Percentiles rank a stretch among this genome's conserved stretches.
phyloP scores from a whole-genome alignment of 768 basidiomycete species.

The Lentinus brumalis region DNA sequence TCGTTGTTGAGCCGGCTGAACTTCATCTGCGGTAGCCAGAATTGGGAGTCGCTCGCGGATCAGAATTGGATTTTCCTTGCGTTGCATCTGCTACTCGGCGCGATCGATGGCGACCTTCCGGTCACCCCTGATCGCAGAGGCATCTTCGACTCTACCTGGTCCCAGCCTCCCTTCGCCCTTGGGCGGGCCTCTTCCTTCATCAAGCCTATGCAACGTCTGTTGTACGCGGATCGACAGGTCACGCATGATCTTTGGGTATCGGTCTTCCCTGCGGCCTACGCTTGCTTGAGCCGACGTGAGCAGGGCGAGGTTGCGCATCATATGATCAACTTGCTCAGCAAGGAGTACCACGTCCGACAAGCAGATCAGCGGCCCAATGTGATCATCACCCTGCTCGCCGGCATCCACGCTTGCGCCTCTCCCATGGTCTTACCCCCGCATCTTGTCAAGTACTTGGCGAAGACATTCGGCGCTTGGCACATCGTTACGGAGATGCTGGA shows the following conservation, averaged over 20 bases:
- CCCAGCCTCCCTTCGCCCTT: slow-evolving; percentile 42
- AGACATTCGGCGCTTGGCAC: slow-evolving; percentile 97
- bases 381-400: slow-evolving; percentile 86
- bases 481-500: slow-evolving; percentile 84
- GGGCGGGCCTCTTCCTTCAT: slow-evolving; percentile 57
- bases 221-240: slow-evolving; percentile 75
- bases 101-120: slow-evolving; percentile 48
- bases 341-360: slow-evolving; percentile 91
- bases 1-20: slow-evolving; percentile 80
- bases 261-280: slow-evolving; percentile 85
- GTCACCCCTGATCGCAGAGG: slow-evolving; percentile 46
- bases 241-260: slow-evolving; percentile 88
- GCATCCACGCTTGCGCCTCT: slow-evolving; percentile 83
- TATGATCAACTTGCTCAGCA: slow-evolving; percentile 87
- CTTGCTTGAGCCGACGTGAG: slow-evolving; percentile 80
- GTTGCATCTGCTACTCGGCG: slow-evolving; percentile 84
- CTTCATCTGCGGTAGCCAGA: slow-evolving; percentile 91
- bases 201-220: slow-evolving; percentile 77
- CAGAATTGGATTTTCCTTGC: slow-evolving; percentile 95
- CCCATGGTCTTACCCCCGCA: slow-evolving; percentile 91
- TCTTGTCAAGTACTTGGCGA: slow-evolving; percentile 93
- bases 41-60: slow-evolving; percentile 91
- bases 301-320: slow-evolving; percentile 88
- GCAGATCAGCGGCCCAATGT: slow-evolving; percentile 89
- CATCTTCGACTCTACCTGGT: slow-evolving; percentile 33